These are phyloP conservation scores for Phascolomyces articulosus DNA, from an alignment of 371 early-diverging fungal genomes.

Conservation along the genomic window DNA sequence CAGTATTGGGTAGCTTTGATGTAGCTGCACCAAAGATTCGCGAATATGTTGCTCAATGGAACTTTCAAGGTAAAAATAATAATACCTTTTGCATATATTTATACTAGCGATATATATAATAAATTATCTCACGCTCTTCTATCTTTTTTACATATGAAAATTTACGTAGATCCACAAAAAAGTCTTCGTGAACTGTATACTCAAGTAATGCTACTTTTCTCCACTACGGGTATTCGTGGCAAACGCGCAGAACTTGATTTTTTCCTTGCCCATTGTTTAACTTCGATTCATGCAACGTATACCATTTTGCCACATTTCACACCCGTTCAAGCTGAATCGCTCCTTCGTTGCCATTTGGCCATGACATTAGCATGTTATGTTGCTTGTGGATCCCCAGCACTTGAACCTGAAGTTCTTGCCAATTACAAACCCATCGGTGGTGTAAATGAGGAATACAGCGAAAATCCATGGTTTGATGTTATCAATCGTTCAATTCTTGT, in stretches of 20 bases:
- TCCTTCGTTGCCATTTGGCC: constrained; percentile 35
- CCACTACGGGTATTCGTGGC: constrained; percentile 31
- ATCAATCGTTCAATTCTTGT: constrained; percentile 38
- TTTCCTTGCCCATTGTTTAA: constrained; percentile 56
- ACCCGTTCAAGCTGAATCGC: constrained; percentile 32
- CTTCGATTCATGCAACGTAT: constrained; percentile 55
- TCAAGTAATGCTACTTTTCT: constrained; percentile 7
- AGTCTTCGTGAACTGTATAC: constrained; percentile 21
- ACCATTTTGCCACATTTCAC: constrained; percentile 28
- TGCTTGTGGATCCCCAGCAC: constrained; percentile 40
- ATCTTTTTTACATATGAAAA: too few species aligned
- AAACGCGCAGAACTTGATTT: constrained; percentile 39
- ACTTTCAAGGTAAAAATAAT: neutral
- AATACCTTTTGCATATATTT: constrained; percentile 11
- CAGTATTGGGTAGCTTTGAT: constrained; percentile 21
- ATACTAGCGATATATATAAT: too few species aligned
- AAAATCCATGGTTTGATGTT: constrained; percentile 48
- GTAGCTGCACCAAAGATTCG: constrained; percentile 25
- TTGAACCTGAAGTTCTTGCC: constrained; percentile 34
- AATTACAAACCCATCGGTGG: constrained; percentile 22
- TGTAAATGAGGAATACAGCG: too few species aligned
- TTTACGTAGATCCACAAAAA: constrained; percentile 24
- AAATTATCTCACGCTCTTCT: too few species aligned
- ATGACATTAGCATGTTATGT: constrained; percentile 39
- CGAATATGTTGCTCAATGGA: constrained; percentile 35